These are phyloP conservation scores for Vanrija pseudolonga DNA, from an alignment of 1,284 basidiomycete species.

Conservation along the genomic window DNA sequence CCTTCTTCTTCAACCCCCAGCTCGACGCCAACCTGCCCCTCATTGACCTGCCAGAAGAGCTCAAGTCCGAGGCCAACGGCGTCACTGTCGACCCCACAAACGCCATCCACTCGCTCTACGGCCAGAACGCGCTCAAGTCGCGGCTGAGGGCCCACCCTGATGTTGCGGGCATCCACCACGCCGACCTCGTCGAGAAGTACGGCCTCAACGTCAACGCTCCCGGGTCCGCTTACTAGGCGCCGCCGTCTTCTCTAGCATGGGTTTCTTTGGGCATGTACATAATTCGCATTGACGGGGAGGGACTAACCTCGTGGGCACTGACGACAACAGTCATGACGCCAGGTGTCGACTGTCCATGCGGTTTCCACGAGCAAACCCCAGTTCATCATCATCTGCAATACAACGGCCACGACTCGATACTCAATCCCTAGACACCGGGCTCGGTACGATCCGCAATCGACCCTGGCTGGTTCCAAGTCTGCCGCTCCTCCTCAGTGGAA, in stretches of 20 bases:
- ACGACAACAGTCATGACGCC: too few relatives aligned
- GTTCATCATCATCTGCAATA: too few relatives aligned
- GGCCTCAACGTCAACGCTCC: too few relatives aligned
- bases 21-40: constrained; percentile 13
- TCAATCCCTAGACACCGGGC: too few relatives aligned
- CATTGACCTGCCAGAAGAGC: constrained; percentile 3
- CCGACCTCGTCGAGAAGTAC: constrained; percentile 4
- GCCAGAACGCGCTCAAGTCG: constrained; percentile 16
- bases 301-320: neutral
- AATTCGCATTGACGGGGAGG: too few relatives aligned
- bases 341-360: too few relatives aligned
- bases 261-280: too few relatives aligned
- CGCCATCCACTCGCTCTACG: constrained; percentile 10
- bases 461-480: constrained; percentile 6
- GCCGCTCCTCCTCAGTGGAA: neutral
- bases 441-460: neutral
- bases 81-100: constrained; percentile 3
- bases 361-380: too few relatives aligned
- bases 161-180: constrained; percentile 8
- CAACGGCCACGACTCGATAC: neutral
- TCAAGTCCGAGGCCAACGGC: neutral
- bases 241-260: too few relatives aligned
- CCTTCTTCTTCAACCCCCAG: constrained; percentile 16
- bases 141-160: constrained; percentile 15
- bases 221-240: too few relatives aligned